Conservation (phyloP, 306 rosid species). For the Lablab purpureus region DNA sequence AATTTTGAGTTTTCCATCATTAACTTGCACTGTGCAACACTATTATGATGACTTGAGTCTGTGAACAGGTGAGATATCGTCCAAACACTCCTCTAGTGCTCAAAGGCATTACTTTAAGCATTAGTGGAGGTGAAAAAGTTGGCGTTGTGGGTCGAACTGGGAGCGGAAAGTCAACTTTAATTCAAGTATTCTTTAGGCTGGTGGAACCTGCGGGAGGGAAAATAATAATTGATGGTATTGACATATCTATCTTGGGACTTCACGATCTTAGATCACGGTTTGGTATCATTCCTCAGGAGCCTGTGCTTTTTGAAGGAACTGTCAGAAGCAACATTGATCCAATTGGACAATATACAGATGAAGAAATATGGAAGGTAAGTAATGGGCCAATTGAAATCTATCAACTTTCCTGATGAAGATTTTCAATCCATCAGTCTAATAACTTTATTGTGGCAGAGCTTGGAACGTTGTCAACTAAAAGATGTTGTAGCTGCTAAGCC, state of each 20-base stretch:
- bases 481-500: slow-evolving; percentile 74
- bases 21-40: neutral
- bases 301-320: slow-evolving; percentile 90
- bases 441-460: slow-evolving; percentile 50
- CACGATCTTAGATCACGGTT: slow-evolving; percentile 87
- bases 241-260: slow-evolving; percentile 69
- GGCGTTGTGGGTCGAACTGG: slow-evolving; percentile 90
- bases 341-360: slow-evolving; percentile 64
- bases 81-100: slow-evolving; percentile 78
- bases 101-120: slow-evolving; percentile 72
- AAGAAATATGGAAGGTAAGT: slow-evolving; percentile 77
- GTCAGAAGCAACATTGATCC: slow-evolving; percentile 85
- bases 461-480: slow-evolving; percentile 81
- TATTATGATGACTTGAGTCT: slow-evolving; percentile 8
- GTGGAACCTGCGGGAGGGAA: slow-evolving; percentile 83
- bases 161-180: slow-evolving; percentile 80
- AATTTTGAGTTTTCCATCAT: neutral
- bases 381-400: neutral
- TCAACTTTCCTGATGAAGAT: neutral
- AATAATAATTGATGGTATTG: slow-evolving; percentile 69
- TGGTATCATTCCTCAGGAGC: slow-evolving; percentile 94
- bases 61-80: slow-evolving; percentile 77
- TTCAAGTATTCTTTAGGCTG: slow-evolving; percentile 82
- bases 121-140: slow-evolving; percentile 78
- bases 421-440: slow-evolving; percentile 20